Evolutionary conservation across 108 stramenopile genomes (phyloP).

Genomic region (Stephanodiscus minutulus): DNA sequence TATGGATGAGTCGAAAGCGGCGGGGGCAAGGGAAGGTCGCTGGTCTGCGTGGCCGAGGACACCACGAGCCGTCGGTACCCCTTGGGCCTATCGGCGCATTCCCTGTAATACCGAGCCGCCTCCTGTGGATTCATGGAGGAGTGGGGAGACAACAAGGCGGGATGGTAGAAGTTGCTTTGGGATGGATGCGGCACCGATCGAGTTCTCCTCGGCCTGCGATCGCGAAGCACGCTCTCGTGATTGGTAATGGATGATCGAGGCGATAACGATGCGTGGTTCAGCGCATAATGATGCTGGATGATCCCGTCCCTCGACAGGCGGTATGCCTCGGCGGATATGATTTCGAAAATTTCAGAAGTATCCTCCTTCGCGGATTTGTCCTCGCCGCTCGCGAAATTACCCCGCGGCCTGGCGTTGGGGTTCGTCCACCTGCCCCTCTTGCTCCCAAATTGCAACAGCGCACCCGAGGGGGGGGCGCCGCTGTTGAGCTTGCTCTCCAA

Average conservation of each 20-base stretch:
- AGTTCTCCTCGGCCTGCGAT: background rate
- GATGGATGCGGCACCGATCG: too few species aligned
- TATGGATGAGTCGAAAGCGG: background rate
- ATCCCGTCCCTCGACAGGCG: slow-evolving; percentile 53
- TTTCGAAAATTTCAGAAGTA: slow-evolving; percentile 28
- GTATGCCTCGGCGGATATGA: slow-evolving; percentile 39
- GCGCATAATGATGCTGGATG: slow-evolving; percentile 47
- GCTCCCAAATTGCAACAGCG: slow-evolving; percentile 28
- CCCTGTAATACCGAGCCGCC: slow-evolving; percentile 35
- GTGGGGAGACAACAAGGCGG: background rate
- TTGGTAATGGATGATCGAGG: background rate
- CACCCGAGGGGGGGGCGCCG: slow-evolving; percentile 13
- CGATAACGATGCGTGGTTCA: slow-evolving; percentile 3
- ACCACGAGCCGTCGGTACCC: slow-evolving; percentile 49
- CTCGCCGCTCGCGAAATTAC: background rate
- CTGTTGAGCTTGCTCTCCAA: background rate
- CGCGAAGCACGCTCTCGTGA: background rate
- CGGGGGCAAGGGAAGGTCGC: slow-evolving; percentile 19
- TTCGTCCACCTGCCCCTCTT: slow-evolving; percentile 36
- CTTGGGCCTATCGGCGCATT: slow-evolving; percentile 39
- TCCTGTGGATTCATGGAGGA: slow-evolving; percentile 17
- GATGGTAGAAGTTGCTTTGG: background rate
- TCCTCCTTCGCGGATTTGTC: slow-evolving; percentile 9
- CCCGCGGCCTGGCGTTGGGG: background rate
- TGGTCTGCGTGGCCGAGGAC: slow-evolving; percentile 11